Evolutionary conservation across 805 yeast species (phyloP).

Genomic region (Isabelozyma heimii): DNA sequence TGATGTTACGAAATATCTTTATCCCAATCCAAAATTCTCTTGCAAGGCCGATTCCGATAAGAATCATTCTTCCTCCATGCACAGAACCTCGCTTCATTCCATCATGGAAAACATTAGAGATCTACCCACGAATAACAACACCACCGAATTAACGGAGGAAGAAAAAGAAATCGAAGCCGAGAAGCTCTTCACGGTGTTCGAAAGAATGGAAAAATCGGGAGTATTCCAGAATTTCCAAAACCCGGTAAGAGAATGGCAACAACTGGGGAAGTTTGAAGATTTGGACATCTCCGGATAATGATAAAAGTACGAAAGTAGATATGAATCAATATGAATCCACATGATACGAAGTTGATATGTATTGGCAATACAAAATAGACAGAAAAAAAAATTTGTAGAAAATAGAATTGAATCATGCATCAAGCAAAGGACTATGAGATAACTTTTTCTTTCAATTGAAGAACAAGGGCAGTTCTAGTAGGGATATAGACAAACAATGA

Average conservation of each 20-base stretch:
- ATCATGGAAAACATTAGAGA: neutral
- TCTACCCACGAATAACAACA: neutral
- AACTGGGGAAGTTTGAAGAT: slow-evolving; percentile 25
- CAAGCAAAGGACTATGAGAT: neutral
- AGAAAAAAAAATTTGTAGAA: neutral
- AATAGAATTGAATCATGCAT: slow-evolving; percentile 2
- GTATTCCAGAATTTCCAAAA: slow-evolving; percentile 34
- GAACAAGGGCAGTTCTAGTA: slow-evolving; percentile 52
- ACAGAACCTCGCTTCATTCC: neutral
- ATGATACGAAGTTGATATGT: neutral
- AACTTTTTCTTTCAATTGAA: slow-evolving; percentile 31
- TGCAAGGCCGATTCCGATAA: neutral
- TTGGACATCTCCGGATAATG: neutral
- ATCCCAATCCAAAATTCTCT: slow-evolving; percentile 14
- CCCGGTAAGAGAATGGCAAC: slow-evolving; percentile 38
- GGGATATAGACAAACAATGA: slow-evolving; percentile 80
- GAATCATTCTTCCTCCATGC: neutral
- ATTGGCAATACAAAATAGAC: neutral
- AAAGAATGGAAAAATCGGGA: slow-evolving; percentile 36
- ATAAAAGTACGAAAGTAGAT: neutral
- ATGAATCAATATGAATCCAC: neutral
- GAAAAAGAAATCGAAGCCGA: slow-evolving; percentile 47
- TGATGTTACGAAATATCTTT: slow-evolving; percentile 9
- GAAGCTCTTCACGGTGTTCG: slow-evolving; percentile 38
- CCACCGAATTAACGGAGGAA: slow-evolving; percentile 30